phyloP scores from a whole-genome alignment of 352 stramenopile genomes.

The Blastocystis sp. region DNA sequence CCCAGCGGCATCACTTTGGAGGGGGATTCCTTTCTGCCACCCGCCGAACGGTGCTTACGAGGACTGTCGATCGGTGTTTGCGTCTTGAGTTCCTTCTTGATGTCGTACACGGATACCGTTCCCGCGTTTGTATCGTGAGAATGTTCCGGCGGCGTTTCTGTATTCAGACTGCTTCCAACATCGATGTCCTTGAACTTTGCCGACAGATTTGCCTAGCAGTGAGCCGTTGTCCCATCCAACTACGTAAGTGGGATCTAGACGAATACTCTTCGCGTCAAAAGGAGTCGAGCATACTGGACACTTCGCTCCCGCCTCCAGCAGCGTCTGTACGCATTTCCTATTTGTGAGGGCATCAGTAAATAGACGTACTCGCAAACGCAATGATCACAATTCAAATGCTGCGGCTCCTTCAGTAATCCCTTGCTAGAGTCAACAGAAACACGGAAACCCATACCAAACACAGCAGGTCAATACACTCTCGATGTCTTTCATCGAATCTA shows the following conservation, averaged over 20 bases:
- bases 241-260: conserved; percentile 35
- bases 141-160: too few species aligned
- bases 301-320: conserved; percentile 14
- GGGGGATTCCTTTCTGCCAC: background rate
- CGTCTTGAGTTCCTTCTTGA: conserved; percentile 24
- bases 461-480: conserved; percentile 3
- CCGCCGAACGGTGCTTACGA: background rate
- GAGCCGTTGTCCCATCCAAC: background rate
- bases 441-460: conserved; percentile 11
- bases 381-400: conserved; percentile 41
- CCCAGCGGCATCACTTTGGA: background rate
- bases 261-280: background rate
- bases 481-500: background rate
- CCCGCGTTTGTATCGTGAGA: too few species aligned
- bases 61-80: conserved; percentile 50
- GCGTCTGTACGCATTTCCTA: conserved; percentile 36
- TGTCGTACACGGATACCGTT: background rate
- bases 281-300: conserved; percentile 19
- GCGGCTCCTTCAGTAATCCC: conserved; percentile 3
- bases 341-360: background rate
- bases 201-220: background rate
- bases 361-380: conserved; percentile 38
- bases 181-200: conserved; percentile 7
- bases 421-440: conserved; percentile 2
- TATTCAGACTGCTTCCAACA: too few species aligned